A percentile compares a stretch with the other conserved stretches of the same genome.
phyloP scores from a whole-genome alignment of 768 basidiomycete genomes.

The Sarcodon sp. region DNA sequence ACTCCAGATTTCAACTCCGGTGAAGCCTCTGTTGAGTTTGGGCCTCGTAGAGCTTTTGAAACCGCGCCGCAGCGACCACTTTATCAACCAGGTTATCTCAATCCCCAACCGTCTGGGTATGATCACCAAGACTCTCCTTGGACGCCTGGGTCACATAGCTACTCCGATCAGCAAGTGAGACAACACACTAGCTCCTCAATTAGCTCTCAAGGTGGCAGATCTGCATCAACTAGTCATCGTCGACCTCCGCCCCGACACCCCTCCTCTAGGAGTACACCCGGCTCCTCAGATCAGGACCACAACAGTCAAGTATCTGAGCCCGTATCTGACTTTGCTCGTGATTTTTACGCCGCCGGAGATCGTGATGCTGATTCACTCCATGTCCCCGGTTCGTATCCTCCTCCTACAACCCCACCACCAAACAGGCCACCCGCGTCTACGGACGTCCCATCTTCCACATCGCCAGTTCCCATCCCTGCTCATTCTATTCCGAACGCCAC shows the following conservation, averaged over 20 bases:
- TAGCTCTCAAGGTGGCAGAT: neutral
- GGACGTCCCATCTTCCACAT: constrained; percentile 9
- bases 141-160: too few species aligned
- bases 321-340: constrained; percentile 48
- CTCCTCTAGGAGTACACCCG: neutral
- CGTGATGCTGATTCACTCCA: neutral
- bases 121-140: too few species aligned
- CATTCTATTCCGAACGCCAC: constrained; percentile 1
- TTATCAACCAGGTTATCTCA: too few species aligned
- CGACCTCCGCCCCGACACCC: constrained; percentile 1
- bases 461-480: constrained; percentile 1
- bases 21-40: constrained; percentile 49
- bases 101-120: too few species aligned
- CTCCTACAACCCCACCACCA: constrained; percentile 21
- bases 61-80: constrained; percentile 8
- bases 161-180: too few species aligned
- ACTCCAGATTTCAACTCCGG: constrained; percentile 38
- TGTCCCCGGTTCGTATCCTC: neutral
- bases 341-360: constrained; percentile 41
- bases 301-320: constrained; percentile 8
- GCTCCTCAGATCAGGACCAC: constrained; percentile 6
- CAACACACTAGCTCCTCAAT: too few species aligned
- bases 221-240: constrained; percentile 1
- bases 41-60: constrained; percentile 55
- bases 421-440: too few species aligned